These are phyloP conservation scores for Blastomyces parvus DNA, from an alignment of 2,329 filamentous ascomycete genomes.

Conservation along the genomic window DNA sequence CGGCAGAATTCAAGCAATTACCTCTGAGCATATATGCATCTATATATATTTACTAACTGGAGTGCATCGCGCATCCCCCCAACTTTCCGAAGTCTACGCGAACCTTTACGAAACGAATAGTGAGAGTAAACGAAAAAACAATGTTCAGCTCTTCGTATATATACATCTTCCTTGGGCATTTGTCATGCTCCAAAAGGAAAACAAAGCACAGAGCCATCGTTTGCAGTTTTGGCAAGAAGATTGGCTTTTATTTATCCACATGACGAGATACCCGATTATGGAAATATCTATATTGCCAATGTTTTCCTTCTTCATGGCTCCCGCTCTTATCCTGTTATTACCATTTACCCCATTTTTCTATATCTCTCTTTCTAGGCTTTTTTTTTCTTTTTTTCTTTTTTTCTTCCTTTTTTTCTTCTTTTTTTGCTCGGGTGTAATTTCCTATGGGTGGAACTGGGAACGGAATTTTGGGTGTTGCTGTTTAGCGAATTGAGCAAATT, in stretches of 20 bases:
- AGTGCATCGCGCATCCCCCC: neutral
- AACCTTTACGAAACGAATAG: neutral
- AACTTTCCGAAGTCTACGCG: neutral
- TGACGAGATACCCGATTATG: neutral
- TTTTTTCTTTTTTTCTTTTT: neutral
- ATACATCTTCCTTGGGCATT: neutral
- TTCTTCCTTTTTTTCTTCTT: neutral
- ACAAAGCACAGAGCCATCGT: neutral
- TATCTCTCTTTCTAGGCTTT: too few relatives aligned
- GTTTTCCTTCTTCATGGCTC: neutral
- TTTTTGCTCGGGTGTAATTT: neutral
- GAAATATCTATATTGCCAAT: neutral
- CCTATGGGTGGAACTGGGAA: neutral
- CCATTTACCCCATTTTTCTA: too few relatives aligned
- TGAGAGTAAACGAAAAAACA: neutral
- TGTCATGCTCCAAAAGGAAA: neutral
- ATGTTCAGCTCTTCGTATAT: neutral
- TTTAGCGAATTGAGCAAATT: neutral
- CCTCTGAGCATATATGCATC: neutral
- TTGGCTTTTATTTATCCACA: neutral
- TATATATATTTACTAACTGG: neutral
- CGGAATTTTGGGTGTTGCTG: neutral
- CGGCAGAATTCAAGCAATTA: slow-evolving; percentile 18
- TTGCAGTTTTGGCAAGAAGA: neutral
- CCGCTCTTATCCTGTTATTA: neutral